These are phyloP conservation scores for Hortiboletus campestris DNA, from an alignment of 768 basidiomycete species.

Conservation along the genomic window DNA sequence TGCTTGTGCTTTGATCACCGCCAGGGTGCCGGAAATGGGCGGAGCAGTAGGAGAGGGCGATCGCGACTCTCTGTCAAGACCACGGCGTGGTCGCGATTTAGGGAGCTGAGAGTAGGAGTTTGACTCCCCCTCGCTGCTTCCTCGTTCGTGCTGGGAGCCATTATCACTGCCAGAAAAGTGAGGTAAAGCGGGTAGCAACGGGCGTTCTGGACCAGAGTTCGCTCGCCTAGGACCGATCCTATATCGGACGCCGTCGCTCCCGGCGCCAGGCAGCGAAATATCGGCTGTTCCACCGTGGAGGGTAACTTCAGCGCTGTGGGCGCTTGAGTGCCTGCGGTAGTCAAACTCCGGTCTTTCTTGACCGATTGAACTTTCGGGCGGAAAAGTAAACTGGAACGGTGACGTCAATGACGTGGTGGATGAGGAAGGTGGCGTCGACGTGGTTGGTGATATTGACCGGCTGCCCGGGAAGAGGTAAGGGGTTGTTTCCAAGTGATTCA, in stretches of 20 bases:
- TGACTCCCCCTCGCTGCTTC: slow-evolving; percentile 57
- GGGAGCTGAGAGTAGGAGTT: slow-evolving; percentile 39
- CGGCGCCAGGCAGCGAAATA: slow-evolving; percentile 53
- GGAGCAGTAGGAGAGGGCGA: slow-evolving; percentile 48
- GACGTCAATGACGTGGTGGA: slow-evolving; percentile 62
- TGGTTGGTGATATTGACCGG: slow-evolving; percentile 69
- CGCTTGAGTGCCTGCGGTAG: slow-evolving; percentile 56
- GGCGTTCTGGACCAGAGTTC: slow-evolving; percentile 48
- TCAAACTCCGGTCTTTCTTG: slow-evolving; percentile 65
- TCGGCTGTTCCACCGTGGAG: slow-evolving; percentile 75
- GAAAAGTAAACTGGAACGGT: slow-evolving; percentile 64
- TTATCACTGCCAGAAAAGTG: slow-evolving; percentile 52
- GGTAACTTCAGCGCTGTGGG: slow-evolving; percentile 59
- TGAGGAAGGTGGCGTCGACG: slow-evolving; percentile 59
- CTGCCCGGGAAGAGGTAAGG: slow-evolving; percentile 64
- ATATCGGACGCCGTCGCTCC: slow-evolving; percentile 59
- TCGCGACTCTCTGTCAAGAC: slow-evolving; percentile 44
- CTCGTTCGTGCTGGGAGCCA: slow-evolving; percentile 49
- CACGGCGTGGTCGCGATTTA: slow-evolving; percentile 49
- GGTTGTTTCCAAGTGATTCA: slow-evolving; percentile 50
- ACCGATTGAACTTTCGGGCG: slow-evolving; percentile 46
- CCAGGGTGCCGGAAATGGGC: slow-evolving; percentile 74
- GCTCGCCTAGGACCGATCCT: slow-evolving; percentile 50
- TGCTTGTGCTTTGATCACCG: slow-evolving; percentile 88
- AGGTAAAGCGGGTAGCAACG: slow-evolving; percentile 46